These are phyloP conservation scores for Coniosporium tulheliwenetii DNA, from an alignment of 2,329 filamentous ascomycete species.

Conservation along the genomic window DNA sequence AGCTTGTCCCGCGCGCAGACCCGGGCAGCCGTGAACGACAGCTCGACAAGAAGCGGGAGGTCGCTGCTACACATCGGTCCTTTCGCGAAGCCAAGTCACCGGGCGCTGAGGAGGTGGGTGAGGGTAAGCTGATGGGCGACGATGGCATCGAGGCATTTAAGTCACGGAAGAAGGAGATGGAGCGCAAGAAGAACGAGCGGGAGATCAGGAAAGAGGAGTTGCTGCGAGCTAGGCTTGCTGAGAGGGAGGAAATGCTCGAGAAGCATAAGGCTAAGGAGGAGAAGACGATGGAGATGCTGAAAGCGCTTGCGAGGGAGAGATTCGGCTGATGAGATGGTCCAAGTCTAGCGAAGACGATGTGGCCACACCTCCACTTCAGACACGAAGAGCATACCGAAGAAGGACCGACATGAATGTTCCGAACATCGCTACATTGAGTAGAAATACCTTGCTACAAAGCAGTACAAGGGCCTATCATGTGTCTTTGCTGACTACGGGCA, in stretches of 20 bases:
- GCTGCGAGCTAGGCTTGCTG: conserved; percentile 54
- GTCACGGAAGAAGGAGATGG: conserved; percentile 45
- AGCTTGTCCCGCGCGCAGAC: conserved; percentile 69
- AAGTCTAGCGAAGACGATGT: too few relatives aligned
- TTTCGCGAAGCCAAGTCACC: conserved; percentile 54
- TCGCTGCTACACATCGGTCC: conserved; percentile 54
- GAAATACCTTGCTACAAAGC: too few relatives aligned
- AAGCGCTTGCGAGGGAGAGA: conserved; percentile 59
- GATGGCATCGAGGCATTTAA: conserved; percentile 52
- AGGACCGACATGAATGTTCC: too few relatives aligned
- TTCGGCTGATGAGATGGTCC: conserved; percentile 40
- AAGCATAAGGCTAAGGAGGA: conserved; percentile 65
- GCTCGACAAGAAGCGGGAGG: conserved; percentile 69
- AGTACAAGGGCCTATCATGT: too few relatives aligned
- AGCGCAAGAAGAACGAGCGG: conserved; percentile 66
- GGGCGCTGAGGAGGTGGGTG: conserved; percentile 48
- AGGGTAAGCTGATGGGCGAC: conserved; percentile 64
- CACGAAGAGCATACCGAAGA: too few relatives aligned
- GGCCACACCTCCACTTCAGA: too few relatives aligned
- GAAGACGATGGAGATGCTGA: conserved; percentile 68
- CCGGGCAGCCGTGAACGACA: conserved; percentile 67
- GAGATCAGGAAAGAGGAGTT: conserved; percentile 74
- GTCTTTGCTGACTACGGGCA: too few relatives aligned
- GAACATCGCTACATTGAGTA: too few relatives aligned
- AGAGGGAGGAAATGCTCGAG: conserved; percentile 62